phyloP scores from a whole-genome alignment of 306 rosid genomes.

The Pachyrhizus erosus region DNA sequence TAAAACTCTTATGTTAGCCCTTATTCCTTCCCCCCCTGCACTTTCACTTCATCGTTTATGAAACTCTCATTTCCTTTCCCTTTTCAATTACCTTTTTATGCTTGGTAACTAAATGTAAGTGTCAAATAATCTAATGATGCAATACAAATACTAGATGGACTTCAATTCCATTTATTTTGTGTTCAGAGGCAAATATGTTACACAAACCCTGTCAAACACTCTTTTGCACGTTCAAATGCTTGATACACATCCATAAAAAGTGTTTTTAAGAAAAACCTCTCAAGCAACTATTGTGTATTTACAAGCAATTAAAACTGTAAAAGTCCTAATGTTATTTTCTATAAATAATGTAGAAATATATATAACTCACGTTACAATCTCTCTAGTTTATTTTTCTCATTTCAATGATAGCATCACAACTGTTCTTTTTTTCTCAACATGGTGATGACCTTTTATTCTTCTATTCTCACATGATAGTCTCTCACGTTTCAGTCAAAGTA shows the following conservation, averaged over 20 bases:
- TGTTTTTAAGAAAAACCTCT: constrained; percentile 25
- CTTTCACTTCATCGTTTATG: too few species aligned
- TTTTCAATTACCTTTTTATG: neutral
- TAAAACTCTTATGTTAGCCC: too few species aligned
- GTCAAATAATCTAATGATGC: neutral
- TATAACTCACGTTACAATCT: too few species aligned
- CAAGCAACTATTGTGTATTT: constrained; percentile 22
- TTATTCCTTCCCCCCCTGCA: too few species aligned
- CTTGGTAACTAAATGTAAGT: neutral
- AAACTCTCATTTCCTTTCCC: too few species aligned
- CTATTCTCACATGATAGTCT: too few species aligned
- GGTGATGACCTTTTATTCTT: too few species aligned
- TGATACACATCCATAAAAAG: constrained; percentile 1
- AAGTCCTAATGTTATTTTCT: neutral
- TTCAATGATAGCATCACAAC: too few species aligned
- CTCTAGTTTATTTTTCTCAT: too few species aligned
- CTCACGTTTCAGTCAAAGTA: too few species aligned
- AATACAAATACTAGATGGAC: neutral
- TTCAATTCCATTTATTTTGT: constrained; percentile 19
- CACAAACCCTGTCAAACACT: constrained; percentile 8
- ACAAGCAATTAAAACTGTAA: neutral
- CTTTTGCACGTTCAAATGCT: neutral
- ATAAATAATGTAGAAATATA: too few species aligned
- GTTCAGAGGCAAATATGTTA: neutral
- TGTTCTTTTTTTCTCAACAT: too few species aligned